These are phyloP conservation scores for Umbelopsis sp. DNA, from an alignment of 192 early-diverging fungal genomes.

Conservation along the genomic window DNA sequence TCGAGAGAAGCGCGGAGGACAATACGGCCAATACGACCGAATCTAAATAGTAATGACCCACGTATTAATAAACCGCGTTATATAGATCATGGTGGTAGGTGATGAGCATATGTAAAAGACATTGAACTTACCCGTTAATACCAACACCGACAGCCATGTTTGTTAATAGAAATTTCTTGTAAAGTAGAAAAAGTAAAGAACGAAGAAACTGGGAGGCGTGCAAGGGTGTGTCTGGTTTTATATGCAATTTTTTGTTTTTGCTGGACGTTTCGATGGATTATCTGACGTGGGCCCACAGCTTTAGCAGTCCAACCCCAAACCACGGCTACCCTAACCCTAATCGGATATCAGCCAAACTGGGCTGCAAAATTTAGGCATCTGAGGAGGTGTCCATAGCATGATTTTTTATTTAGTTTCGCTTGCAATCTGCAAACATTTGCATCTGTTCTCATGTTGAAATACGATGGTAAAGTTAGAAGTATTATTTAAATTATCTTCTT, in stretches of 20 bases:
- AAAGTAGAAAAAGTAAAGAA: conserved; percentile 1
- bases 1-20: conserved; percentile 87
- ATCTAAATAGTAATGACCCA: conserved; percentile 46
- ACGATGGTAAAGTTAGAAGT: too few relatives aligned
- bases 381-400: not conserved
- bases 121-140: conserved; percentile 55
- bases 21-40: conserved; percentile 98
- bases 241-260: conserved; percentile 1
- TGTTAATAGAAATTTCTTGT: not conserved
- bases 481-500: too few relatives aligned
- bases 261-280: not conserved
- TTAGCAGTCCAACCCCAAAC: conserved; percentile 21
- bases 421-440: too few relatives aligned
- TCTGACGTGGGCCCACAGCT: conserved; percentile 8
- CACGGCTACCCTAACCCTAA: conserved; percentile 15
- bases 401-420: not conserved
- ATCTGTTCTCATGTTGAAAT: too few relatives aligned
- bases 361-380: not conserved
- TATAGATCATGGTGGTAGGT: not conserved
- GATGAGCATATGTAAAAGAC: not conserved
- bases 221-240: not conserved
- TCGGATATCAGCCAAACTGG: conserved; percentile 15
- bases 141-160: conserved; percentile 48
- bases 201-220: not conserved
- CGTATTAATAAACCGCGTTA: not conserved